phyloP scores from a whole-genome alignment of 2,329 filamentous ascomycete species.

The Ophiostoma sp. region DNA sequence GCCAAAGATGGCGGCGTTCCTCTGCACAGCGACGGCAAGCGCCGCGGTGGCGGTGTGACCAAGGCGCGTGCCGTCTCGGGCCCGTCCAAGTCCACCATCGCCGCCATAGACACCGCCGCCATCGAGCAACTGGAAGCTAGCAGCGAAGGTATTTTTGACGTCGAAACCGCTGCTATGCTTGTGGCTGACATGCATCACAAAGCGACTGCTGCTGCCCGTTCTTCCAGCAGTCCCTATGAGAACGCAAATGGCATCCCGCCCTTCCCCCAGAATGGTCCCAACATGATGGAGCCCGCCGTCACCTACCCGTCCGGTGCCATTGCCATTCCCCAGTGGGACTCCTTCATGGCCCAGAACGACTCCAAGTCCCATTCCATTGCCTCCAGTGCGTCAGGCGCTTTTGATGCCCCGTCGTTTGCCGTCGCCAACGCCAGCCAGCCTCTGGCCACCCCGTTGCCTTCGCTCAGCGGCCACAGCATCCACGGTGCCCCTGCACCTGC shows the following conservation, averaged over 20 bases:
- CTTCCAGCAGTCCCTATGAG: slow-evolving; percentile 55
- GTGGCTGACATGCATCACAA: slow-evolving; percentile 98
- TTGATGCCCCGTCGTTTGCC: slow-evolving; percentile 67
- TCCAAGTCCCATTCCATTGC: slow-evolving; percentile 74
- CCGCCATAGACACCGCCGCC: slow-evolving; percentile 74
- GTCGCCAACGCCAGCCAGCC: slow-evolving; percentile 57
- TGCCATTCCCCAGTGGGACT: slow-evolving; percentile 86
- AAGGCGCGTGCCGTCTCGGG: slow-evolving; percentile 65
- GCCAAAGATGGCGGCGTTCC: slow-evolving; percentile 96
- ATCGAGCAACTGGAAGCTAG: slow-evolving; percentile 91
- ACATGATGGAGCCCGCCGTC: slow-evolving; percentile 74
- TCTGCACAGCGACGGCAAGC: slow-evolving; percentile 91
- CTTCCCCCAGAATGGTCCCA: slow-evolving; percentile 69
- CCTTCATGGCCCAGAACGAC: slow-evolving; percentile 74
- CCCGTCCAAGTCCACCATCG: slow-evolving; percentile 74
- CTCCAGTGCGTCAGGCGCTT: slow-evolving; percentile 64
- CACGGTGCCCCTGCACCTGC: slow-evolving; percentile 70
- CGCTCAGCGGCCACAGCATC: slow-evolving; percentile 63
- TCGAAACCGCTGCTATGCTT: slow-evolving; percentile 97
- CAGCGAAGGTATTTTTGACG: slow-evolving; percentile 88
- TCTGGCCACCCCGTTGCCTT: slow-evolving; percentile 64
- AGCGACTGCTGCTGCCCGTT: slow-evolving; percentile 69
- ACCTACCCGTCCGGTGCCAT: slow-evolving; percentile 77
- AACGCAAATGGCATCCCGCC: slow-evolving; percentile 59
- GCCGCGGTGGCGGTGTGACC: slow-evolving; percentile 62